Evolutionary conservation across 805 yeast species (phyloP).

Genomic region (Ogataea trehalophila): DNA sequence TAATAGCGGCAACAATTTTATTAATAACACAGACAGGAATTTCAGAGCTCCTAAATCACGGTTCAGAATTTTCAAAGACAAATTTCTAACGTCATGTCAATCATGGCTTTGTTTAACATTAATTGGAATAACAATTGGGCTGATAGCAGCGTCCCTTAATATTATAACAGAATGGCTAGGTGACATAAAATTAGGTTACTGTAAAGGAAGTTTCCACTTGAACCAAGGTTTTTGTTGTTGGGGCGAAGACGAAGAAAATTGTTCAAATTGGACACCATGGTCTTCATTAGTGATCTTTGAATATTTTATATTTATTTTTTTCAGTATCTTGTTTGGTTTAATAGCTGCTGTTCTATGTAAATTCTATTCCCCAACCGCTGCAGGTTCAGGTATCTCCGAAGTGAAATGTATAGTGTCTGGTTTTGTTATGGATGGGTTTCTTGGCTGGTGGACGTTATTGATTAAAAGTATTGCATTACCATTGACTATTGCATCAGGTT

Average conservation of each 20-base stretch:
- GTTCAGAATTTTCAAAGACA: conserved; percentile 17
- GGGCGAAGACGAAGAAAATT: conserved; percentile 46
- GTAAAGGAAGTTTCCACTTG: conserved; percentile 63
- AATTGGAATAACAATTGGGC: conserved; percentile 76
- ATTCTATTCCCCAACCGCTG: conserved; percentile 78
- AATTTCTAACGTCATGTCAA: conserved; percentile 36
- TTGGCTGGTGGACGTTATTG: conserved; percentile 64
- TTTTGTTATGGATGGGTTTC: conserved; percentile 70
- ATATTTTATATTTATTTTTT: conserved; percentile 53
- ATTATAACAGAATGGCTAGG: conserved; percentile 85
- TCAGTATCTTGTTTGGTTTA: conserved; percentile 59
- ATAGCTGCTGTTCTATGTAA: conserved; percentile 67
- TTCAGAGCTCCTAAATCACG: conserved; percentile 1
- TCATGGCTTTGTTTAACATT: conserved; percentile 71
- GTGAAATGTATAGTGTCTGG: conserved; percentile 94
- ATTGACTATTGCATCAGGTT: conserved; percentile 85
- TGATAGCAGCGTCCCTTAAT: conserved; percentile 76
- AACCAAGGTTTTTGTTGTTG: conserved; percentile 80
- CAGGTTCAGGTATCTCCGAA: conserved; percentile 97
- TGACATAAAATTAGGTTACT: conserved; percentile 72
- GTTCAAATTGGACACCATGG: conserved; percentile 73
- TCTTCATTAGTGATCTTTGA: conserved; percentile 32
- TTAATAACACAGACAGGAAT: conserved; percentile 1
- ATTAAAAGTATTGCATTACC: conserved; percentile 83
- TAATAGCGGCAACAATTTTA: conserved; percentile 2